Conservation (phyloP, 306 rosid genomes). For the Notholithocarpus densiflorus region DNA sequence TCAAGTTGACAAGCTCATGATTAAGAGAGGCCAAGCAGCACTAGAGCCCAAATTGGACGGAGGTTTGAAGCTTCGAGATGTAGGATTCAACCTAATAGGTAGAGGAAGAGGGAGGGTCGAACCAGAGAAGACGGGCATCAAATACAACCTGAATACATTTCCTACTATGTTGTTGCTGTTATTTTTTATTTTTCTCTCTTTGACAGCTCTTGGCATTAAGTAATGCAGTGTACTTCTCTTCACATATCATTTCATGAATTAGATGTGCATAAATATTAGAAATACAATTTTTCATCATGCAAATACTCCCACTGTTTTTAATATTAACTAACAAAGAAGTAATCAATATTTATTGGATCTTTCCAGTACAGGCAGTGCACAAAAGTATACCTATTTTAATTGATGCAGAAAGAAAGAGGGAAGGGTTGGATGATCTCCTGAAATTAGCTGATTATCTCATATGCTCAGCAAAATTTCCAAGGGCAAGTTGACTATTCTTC, state of each 20-base stretch:
- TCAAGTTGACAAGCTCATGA: too few relatives aligned
- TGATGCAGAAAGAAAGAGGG: slow-evolving; percentile 76
- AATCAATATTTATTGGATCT: slow-evolving; percentile 30
- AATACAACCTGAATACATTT: background rate
- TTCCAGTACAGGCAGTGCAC: slow-evolving; percentile 57
- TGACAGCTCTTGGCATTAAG: background rate
- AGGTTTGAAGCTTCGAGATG: too few relatives aligned
- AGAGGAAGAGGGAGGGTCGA: too few relatives aligned
- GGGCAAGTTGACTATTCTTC: slow-evolving; percentile 50
- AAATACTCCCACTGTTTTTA: too few relatives aligned
- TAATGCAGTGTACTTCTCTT: too few relatives aligned
- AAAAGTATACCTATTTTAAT: slow-evolving; percentile 64
- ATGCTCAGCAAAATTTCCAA: slow-evolving; percentile 78
- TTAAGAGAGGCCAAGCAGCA: too few relatives aligned
- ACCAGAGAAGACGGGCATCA: too few relatives aligned
- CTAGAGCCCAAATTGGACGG: too few relatives aligned
- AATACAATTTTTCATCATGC: too few relatives aligned
- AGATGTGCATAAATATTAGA: too few relatives aligned
- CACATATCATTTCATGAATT: too few relatives aligned
- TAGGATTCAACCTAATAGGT: too few relatives aligned
- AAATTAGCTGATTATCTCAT: slow-evolving; percentile 64
- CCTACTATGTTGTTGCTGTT: background rate
- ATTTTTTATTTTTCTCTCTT: background rate
- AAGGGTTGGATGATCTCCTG: slow-evolving; percentile 79
- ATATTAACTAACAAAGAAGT: background rate